Evolutionary conservation across 768 basidiomycete species (phyloP), one percentile per base, ranked within the genome.

Genomic region (Suillus tomentosus): DNA sequence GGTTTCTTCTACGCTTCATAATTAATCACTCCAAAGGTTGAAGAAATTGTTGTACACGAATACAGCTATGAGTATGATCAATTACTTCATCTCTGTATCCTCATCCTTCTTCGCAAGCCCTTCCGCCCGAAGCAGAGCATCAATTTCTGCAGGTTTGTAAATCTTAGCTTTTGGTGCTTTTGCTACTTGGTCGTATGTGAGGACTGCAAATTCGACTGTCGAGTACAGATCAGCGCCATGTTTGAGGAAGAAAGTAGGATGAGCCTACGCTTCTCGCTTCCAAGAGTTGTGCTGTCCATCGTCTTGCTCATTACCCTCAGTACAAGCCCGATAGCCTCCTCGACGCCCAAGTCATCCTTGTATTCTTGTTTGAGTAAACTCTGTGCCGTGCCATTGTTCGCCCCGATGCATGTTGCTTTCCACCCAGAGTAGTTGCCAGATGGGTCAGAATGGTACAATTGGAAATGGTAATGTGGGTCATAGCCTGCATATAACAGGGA

Each of bases 381-480:
- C 77, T 96, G 94, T 22, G 96, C 96, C 0, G 95, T 97, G 47
- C 95, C 92, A 75, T 92, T 97, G 81, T 99, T 99, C 8, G 96
- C 93, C n/a, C 97, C 96, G 69, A 99, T 94, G 76, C 94, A 97
- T 14, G 96, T 97, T 50, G 96, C 97, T 78, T 98, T 99, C 91
- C 96, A 98, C 14, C 96, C 96, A 0, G 91, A 92, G 78, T 98
- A 99, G 79, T 99, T 99, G 13, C 97, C 97, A 53, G 95, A 96
- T 3, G 96, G 97, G 74, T 99, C 97, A 8, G 94, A 95, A 76
- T 97, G 95, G 81, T 99, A 99, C 27, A 99, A 86, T 75, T 99
- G 97, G 85, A 99, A 97, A 63, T 88, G 80, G 78, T 98, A 95
- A 75, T 97, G 92, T 55, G 94, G 89, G 79, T 99, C 97, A 75